Base-by-base conservation (phyloP, 2,329 filamentous ascomycete genomes). In the Aspergillus jensenii region DNA sequence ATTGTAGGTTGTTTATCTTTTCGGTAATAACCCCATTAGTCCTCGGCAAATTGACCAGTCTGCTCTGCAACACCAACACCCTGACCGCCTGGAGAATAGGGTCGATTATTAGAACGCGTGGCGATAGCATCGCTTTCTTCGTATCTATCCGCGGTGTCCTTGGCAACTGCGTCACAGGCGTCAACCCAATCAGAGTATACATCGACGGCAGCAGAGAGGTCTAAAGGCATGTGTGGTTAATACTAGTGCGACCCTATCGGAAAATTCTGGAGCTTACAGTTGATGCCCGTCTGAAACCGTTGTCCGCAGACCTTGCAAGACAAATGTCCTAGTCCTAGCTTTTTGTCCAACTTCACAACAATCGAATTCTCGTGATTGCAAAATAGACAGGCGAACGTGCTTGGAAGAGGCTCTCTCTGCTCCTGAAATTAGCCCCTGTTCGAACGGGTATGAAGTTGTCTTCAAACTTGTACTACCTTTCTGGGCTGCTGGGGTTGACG, bases 161-260 rank as follows among this genome's bases (percentile, higher is more conserved):
- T 87, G 15, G 87, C 87, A 50, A 90, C 87, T 6, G 85, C 82
- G 70, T 91, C 88, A 71, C 88, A 90, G n/a, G 95, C 95, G 77
- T 99, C 95, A 62, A 99, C 91, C 95, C 95, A 99, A 75, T 98
- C 95, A 35, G 91, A 90, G 72, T 99, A 99, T 7, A 99, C 93
- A 72, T 99, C 95, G 47, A 99, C 92, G 0, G 91, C 86, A 14
- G 90, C 90, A 25, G 91, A 96, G 25, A 98, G 86, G 74, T 96
- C 91, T 96, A 61, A 17, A 6, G 17, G 27, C 25, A 25, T 21
- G 12, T 43, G n/a, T 54, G 37, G 40, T 40, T 37, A 31, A 43
- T 43, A 31, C 27, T 27, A 11, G 37, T 11, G 6, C 11, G 15
- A 14, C 23, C 25, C 15, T 4, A 27, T 35, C 19, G 35, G 37